Evolutionary conservation across 805 yeast species (phyloP).

Genomic region (Saccharomycopsis fibuligera): DNA sequence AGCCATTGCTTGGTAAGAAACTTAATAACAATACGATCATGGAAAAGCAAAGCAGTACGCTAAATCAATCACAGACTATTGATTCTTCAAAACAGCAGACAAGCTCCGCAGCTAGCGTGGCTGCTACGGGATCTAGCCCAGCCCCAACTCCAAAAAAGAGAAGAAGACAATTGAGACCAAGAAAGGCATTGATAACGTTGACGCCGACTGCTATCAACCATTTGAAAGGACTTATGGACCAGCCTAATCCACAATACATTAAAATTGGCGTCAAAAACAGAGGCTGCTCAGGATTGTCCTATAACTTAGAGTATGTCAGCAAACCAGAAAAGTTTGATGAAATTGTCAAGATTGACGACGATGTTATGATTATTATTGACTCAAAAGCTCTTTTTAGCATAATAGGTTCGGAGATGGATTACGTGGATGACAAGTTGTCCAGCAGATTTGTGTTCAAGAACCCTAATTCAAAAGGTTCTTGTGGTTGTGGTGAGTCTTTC

Average conservation of each 20-base stretch:
- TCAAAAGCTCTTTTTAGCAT: slow-evolving; percentile 94
- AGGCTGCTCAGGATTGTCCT: slow-evolving; percentile 94
- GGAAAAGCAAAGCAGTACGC: background rate
- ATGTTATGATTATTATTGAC: slow-evolving; percentile 86
- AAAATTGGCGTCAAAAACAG: slow-evolving; percentile 92
- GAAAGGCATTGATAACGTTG: slow-evolving; percentile 83
- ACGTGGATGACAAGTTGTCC: slow-evolving; percentile 89
- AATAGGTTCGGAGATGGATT: slow-evolving; percentile 97
- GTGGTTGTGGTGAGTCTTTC: slow-evolving; percentile 98
- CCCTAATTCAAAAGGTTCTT: slow-evolving; percentile 95
- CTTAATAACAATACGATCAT: background rate
- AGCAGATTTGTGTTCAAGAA: slow-evolving; percentile 88
- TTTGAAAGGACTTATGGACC: slow-evolving; percentile 56
- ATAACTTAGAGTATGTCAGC: slow-evolving; percentile 83
- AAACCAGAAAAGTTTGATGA: slow-evolving; percentile 95
- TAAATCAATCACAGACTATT: background rate
- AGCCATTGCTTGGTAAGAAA: background rate
- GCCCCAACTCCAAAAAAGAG: slow-evolving; percentile 4
- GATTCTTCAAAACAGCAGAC: slow-evolving; percentile 2
- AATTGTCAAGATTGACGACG: slow-evolving; percentile 77
- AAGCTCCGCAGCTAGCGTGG: background rate
- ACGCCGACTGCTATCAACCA: slow-evolving; percentile 73
- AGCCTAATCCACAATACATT: slow-evolving; percentile 83
- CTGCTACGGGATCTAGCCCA: background rate
- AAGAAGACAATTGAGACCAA: slow-evolving; percentile 71